Evolutionary conservation across 768 basidiomycete genomes (phyloP).

Genomic region (Inosperma sp.): DNA sequence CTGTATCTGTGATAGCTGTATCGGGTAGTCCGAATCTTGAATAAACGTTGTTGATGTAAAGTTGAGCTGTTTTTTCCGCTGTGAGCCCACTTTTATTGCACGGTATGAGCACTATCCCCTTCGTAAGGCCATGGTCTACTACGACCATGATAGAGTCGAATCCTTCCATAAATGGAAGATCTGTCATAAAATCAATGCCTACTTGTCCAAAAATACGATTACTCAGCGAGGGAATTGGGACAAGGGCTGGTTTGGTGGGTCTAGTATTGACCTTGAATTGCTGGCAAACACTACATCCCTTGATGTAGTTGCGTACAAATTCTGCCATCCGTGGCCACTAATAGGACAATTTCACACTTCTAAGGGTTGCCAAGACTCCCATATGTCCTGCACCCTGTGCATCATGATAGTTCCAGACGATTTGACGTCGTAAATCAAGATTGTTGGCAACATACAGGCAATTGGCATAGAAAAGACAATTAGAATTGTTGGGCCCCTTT

Average conservation of each 20-base stretch:
- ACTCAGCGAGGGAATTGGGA: not conserved
- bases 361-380: constrained; percentile 8
- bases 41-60: constrained; percentile 21
- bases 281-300: constrained; percentile 17
- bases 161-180: constrained; percentile 6
- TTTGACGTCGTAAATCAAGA: not conserved
- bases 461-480: constrained; percentile 4
- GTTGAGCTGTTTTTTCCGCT: constrained; percentile 11
- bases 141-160: constrained; percentile 8
- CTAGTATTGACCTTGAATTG: constrained; percentile 8
- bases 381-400: constrained; percentile 11
- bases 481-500: not conserved
- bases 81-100: constrained; percentile 7
- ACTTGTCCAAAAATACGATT: not conserved
- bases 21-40: constrained; percentile 26
- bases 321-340: constrained; percentile 23
- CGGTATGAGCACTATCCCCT: not conserved
- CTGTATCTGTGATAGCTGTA: too few relatives aligned
- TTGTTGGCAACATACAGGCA: constrained; percentile 12
- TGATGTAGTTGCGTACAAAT: constrained; percentile 18
- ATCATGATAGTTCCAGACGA: constrained; percentile 10
- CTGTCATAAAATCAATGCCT: constrained; percentile 12
- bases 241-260: constrained; percentile 3
- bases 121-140: constrained; percentile 6
- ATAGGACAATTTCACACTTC: constrained; percentile 6